phyloP scores from a whole-genome alignment of 208 protist species.

The Acanthamoeba triangularis region DNA sequence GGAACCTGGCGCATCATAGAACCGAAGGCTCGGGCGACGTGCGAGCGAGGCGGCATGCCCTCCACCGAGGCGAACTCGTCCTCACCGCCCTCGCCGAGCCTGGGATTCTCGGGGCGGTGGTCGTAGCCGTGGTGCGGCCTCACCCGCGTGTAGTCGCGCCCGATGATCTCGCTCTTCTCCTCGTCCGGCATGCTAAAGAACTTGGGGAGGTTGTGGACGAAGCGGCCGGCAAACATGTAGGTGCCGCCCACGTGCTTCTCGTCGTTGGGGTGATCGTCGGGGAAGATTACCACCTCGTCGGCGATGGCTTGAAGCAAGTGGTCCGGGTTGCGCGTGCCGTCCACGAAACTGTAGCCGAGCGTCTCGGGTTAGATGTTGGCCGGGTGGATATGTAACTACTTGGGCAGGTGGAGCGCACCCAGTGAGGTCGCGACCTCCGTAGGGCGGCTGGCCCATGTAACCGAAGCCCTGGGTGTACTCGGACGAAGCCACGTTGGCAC shows the following conservation, averaged over 20 bases:
- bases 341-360: conserved; percentile 17
- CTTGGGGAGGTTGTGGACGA: conserved; percentile 72
- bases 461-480: background rate
- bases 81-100: conserved; percentile 14
- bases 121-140: conserved; percentile 54
- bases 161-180: conserved; percentile 68
- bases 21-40: conserved; percentile 11
- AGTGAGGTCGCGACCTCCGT: conserved; percentile 29
- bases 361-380: background rate
- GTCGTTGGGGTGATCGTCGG: conserved; percentile 47
- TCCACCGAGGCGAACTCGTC: conserved; percentile 38
- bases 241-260: conserved; percentile 55
- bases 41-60: background rate
- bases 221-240: conserved; percentile 76
- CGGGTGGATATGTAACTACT: too few relatives aligned
- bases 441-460: conserved; percentile 56
- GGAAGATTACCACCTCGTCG: conserved; percentile 70
- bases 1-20: conserved; percentile 53
- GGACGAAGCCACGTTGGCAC: background rate
- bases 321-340: conserved; percentile 66
- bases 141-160: conserved; percentile 35
- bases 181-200: conserved; percentile 31
- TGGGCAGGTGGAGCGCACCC: background rate
- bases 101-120: conserved; percentile 40
- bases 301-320: conserved; percentile 47